Percentiles rank a stretch among this genome's conserved stretches.
phyloP scores from a whole-genome alignment of 176 grass and related monocot species.

The Panicum miliaceum region DNA sequence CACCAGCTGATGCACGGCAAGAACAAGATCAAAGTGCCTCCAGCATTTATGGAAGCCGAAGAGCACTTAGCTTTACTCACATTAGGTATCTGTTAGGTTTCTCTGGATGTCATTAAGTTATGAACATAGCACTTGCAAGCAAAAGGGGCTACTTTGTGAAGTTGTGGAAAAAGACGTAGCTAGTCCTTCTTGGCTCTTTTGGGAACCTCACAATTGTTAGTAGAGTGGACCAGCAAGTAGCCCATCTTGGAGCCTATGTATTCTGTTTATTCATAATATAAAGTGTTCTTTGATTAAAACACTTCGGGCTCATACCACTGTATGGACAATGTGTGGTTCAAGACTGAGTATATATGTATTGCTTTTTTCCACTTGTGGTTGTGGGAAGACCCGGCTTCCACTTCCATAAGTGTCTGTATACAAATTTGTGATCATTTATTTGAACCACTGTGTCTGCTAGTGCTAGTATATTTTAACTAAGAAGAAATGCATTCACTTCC shows the following conservation, averaged over 20 bases:
- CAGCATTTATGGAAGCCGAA: slow-evolving; percentile 47
- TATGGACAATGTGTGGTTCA: background rate
- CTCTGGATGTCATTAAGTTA: slow-evolving; percentile 13
- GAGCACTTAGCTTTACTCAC: slow-evolving; percentile 7
- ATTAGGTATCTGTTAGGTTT: background rate
- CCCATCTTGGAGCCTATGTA: slow-evolving; percentile 18
- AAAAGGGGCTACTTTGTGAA: slow-evolving; percentile 6
- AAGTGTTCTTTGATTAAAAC: background rate
- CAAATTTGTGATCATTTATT: background rate
- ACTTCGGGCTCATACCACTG: background rate
- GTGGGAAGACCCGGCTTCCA: background rate
- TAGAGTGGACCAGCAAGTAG: slow-evolving; percentile 36
- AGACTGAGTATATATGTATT: background rate
- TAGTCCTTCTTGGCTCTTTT: background rate
- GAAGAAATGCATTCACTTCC: background rate
- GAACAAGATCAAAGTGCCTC: slow-evolving; percentile 41
- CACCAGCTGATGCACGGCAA: background rate
- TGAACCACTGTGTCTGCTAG: background rate
- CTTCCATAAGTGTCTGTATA: background rate
- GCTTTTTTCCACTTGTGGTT: background rate
- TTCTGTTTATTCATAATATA: background rate
- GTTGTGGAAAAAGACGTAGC: slow-evolving; percentile 19
- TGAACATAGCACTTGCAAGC: background rate
- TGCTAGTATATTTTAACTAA: background rate
- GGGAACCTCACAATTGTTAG: slow-evolving; percentile 20